Base-by-base conservation (phyloP, 2,329 filamentous ascomycete genomes). In the Knoxdaviesia capensis region DNA sequence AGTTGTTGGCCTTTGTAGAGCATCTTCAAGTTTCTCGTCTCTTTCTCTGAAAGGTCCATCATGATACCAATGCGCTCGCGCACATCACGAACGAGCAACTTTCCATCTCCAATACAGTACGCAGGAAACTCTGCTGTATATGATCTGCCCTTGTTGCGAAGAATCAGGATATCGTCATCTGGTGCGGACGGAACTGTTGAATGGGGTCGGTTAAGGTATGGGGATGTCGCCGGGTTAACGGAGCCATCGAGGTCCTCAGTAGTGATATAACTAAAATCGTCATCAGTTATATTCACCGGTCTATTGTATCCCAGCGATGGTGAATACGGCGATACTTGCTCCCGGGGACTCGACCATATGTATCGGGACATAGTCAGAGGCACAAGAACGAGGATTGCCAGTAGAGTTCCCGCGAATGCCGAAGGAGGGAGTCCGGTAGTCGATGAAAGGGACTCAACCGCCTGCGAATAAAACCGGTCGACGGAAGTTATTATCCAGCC, bases 231-330 rank as follows among this genome's bases (percentile, higher is more conserved):
- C 20, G 20, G 20, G 20, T 20, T 9, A 20, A 8, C 31, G 31
- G 32, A 29, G 5, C 28, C 58, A 46, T 73, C 66, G 34, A 86
- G 57, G 52, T 87, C 80, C 52, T 82, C 74, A 32, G 77, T 77
- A n/a, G 80, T 85, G 53, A 87, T 86, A 63, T 87, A 87, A 54
- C 75, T 80, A 57, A 77, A 87, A 60, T 86, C 81, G 33, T 78
- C 72, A 50, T 86, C 79, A 50, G 74, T 80, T 46, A 87, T 75
- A 48, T 76, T 68, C 31, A 75, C 71, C 7, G 67, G 59, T 35
- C 65, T 63, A 38, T 61, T 62, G 34, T 60, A 56, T 44, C 59
- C 52, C 53, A 36, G 35, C 5, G 42, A 44, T 9, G 42, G 34
- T 20, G 20, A 20, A 30, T 37, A 44, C 29, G 42, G 38, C n/a